Conservation (phyloP, 2,329 filamentous ascomycete genomes). For the Zasmidium angulare region DNA sequence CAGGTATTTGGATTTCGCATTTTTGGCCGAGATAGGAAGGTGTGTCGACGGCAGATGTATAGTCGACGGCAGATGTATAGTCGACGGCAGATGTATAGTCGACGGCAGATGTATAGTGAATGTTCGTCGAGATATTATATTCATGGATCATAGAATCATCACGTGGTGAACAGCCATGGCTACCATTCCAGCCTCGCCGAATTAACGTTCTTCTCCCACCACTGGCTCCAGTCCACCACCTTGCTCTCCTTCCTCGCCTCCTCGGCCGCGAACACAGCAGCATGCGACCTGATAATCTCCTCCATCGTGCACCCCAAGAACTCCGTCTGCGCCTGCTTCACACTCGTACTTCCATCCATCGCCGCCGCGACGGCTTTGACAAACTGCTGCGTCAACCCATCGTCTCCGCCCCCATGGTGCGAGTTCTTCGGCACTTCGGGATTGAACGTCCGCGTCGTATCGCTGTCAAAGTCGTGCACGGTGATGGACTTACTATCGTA, state of each 20-base stretch:
- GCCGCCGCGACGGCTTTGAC: conserved; percentile 78
- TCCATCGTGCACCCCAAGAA: conserved; percentile 81
- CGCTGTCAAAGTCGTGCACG: conserved; percentile 69
- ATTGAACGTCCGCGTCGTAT: conserved; percentile 55
- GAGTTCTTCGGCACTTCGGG: conserved; percentile 55
- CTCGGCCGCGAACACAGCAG: conserved; percentile 90
- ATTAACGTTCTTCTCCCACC: conserved; percentile 19
- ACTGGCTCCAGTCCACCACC: conserved; percentile 61
- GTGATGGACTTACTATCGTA: conserved; percentile 79
- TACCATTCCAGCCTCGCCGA: not conserved
- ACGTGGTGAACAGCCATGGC: not conserved
- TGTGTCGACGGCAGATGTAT: too few relatives aligned
- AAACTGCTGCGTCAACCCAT: conserved; percentile 78
- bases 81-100: too few relatives aligned
- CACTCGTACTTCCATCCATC: conserved; percentile 66
- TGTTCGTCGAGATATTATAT: not conserved
- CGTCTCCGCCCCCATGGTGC: conserved; percentile 74
- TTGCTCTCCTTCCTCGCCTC: conserved; percentile 70
- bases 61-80: too few relatives aligned
- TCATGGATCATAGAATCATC: not conserved
- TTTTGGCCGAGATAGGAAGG: too few relatives aligned
- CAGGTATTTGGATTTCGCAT: too few relatives aligned
- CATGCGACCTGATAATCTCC: conserved; percentile 85
- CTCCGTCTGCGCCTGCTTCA: conserved; percentile 69
- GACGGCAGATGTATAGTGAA: not conserved